Base-by-base conservation (phyloP, 2,329 filamentous ascomycete genomes). In the Pseudogymnoascus sp. region DNA sequence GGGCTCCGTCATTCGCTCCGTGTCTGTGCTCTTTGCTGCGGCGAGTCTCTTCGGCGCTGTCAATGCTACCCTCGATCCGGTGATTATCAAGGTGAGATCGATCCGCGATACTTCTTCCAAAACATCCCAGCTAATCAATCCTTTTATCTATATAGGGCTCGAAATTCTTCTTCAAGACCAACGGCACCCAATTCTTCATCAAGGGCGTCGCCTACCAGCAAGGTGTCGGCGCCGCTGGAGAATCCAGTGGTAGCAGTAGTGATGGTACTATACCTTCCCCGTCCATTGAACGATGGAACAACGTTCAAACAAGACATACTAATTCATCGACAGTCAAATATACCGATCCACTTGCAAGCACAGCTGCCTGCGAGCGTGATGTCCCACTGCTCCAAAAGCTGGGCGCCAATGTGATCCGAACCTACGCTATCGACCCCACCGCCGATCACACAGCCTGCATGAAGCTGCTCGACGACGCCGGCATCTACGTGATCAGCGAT, bases 401-500 rank as follows among this genome's bases (percentile, higher is more conserved):
- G 65, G 81, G 86, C 68, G 96, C 92, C 77, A 99, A 97, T 80
- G 87, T 87, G 71, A 95, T 97, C 76, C 93, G 93, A 75, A 92
- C 93, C 65, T 97, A 97, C 76, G 92, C 93, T 71, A 85, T 97
- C 72, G 84, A 97, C 79, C 91, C 93, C 26, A 85, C 81, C 33
- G 76, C 81, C 69, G 81, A 95, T 77, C 93, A 97, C 80, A 80
- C 82, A 62, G 82, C 81, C 61, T 97, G 93, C 80, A 97, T 97
- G 92, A 79, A 82, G 69, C 76, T 90, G 67, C 84, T 97, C 61
- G 83, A 89, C 64, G 85, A 88, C 66, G 90, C 90, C 62, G 93
- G 92, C 73, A 97, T 97, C 80, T 97, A 97, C 76, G 89, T 99
- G 72, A 85, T 99, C 72, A 89, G 91, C 68, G 95, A 99, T 80